phyloP scores from a whole-genome alignment of 768 basidiomycete species.

The Porpolomopsis calyptriformis region DNA sequence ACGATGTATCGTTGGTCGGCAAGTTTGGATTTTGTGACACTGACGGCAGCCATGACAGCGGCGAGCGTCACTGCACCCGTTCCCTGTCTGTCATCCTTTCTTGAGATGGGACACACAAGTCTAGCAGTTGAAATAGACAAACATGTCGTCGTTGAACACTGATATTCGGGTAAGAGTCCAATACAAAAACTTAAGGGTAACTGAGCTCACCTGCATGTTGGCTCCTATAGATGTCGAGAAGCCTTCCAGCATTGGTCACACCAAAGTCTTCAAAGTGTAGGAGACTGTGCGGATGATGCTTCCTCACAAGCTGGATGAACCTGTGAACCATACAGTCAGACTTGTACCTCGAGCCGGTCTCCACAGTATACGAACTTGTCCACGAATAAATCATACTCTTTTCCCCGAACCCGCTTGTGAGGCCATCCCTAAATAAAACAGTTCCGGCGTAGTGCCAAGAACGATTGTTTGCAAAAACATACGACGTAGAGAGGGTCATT shows the following conservation, averaged over 20 bases:
- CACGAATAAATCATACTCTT: constrained; percentile 67
- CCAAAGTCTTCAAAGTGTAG: constrained; percentile 86
- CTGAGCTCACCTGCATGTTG: constrained; percentile 6
- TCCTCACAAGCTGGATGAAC: constrained; percentile 68
- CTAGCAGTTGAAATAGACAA: constrained; percentile 7
- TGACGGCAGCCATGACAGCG: constrained; percentile 55
- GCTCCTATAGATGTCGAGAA: constrained; percentile 52
- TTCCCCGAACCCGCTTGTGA: constrained; percentile 56
- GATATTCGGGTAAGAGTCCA: constrained; percentile 12
- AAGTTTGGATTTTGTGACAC: constrained; percentile 53
- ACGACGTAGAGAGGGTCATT: constrained; percentile 60
- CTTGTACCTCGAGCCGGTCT: background rate
- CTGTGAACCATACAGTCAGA: constrained; percentile 22
- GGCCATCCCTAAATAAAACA: constrained; percentile 53
- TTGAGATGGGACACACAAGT: background rate
- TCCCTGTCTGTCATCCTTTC: constrained; percentile 36
- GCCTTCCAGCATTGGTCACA: constrained; percentile 58
- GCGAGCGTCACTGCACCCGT: constrained; percentile 70
- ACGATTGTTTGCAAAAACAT: constrained; percentile 17
- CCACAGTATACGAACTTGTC: constrained; percentile 42
- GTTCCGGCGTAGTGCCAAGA: background rate
- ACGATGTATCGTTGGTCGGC: constrained; percentile 68
- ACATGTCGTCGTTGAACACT: constrained; percentile 84
- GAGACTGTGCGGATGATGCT: constrained; percentile 53
- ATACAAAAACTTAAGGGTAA: background rate